Evolutionary conservation across 139 green algal genomes (phyloP), one percentile per base, ranked within the genome.

Genomic region (Chlorella sp.): DNA sequence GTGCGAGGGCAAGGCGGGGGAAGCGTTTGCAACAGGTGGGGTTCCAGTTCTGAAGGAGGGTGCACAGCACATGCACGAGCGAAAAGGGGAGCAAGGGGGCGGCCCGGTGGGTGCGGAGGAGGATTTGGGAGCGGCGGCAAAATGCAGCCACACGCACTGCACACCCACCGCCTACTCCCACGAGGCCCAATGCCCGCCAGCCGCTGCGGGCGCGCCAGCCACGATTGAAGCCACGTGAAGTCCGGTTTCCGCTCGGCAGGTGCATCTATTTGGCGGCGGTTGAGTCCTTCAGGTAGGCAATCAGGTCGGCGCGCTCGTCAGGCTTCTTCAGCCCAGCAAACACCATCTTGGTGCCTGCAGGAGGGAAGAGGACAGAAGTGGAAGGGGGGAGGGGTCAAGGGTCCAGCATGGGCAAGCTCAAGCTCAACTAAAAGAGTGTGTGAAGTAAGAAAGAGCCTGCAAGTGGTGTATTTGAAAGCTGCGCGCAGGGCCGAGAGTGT

Each of bases 241-340:
- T 57, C 48, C 48, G 48, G 7, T 57, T 9, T 9, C 48, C 9
- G 48, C 48, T 5, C 48, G 48, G 48, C 48, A 57, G 48, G 9
- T 57, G 48, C 48, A 57, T 57, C 48, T 57, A 57, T 57, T 57
- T 57, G 48, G 2, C 22, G 84, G 83, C 95, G 14, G 96, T 98
- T 0, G 95, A 92, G 61, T 96, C 34, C 96, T 99, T 99, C 16
- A 99, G 89, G 90, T 95, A 98, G 1, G 97, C 87, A 81, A 99
- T 99, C 26, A 98, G 91, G 91, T 97, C 95, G 16, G 94, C 92
- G 24, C 96, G 95, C 73, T 99, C 93, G 89, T 99, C 94, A 0
- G 96, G 96, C 95, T 99, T 99, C 95, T 99, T 99, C 53, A 99
- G 92, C 21, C 98, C 98, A 40, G 98, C 97, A 91, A 99, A 99